These are phyloP conservation scores for Periconia sp. DNA, from an alignment of 2,329 filamentous ascomycete genomes.

Conservation along the genomic window DNA sequence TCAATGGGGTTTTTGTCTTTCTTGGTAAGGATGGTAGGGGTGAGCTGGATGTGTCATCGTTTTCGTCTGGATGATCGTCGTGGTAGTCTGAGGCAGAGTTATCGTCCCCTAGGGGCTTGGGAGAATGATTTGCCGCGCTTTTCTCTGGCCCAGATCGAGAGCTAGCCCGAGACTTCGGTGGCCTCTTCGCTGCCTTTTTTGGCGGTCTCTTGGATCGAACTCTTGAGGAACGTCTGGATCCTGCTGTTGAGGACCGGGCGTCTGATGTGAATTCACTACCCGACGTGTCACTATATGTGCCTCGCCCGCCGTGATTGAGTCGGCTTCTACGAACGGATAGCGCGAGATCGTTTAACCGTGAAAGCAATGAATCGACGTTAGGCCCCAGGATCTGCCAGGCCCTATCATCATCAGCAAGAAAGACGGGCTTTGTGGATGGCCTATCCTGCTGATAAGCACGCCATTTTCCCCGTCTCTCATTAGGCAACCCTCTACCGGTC, in stretches of 20 bases:
- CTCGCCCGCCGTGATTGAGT: slow-evolving; percentile 49
- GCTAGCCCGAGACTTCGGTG: slow-evolving; percentile 11
- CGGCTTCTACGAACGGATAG: slow-evolving; percentile 69
- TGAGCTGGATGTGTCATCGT: slow-evolving; percentile 1
- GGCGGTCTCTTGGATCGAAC: slow-evolving; percentile 12
- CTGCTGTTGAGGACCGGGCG: slow-evolving; percentile 20
- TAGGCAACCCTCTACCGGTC: neutral
- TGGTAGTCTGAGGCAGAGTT: slow-evolving; percentile 46
- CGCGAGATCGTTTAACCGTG: slow-evolving; percentile 69
- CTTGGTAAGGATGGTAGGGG: neutral
- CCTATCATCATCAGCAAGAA: slow-evolving; percentile 71
- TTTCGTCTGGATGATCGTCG: slow-evolving; percentile 17
- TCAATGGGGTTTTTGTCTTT: slow-evolving; percentile 18
- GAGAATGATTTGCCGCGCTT: neutral
- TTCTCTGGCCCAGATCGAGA: neutral
- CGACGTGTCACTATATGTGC: slow-evolving; percentile 28
- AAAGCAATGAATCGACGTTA: slow-evolving; percentile 68
- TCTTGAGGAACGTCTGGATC: slow-evolving; percentile 13
- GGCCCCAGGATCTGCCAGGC: slow-evolving; percentile 68
- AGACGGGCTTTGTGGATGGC: slow-evolving; percentile 47
- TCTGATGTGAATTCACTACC: slow-evolving; percentile 32
- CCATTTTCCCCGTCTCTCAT: slow-evolving; percentile 1
- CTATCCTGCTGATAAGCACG: slow-evolving; percentile 14
- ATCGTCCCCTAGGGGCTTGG: slow-evolving; percentile 41
- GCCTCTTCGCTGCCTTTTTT: slow-evolving; percentile 10